Base-by-base conservation (phyloP, 805 yeast genomes). In the Jamesozyma piceae region DNA sequence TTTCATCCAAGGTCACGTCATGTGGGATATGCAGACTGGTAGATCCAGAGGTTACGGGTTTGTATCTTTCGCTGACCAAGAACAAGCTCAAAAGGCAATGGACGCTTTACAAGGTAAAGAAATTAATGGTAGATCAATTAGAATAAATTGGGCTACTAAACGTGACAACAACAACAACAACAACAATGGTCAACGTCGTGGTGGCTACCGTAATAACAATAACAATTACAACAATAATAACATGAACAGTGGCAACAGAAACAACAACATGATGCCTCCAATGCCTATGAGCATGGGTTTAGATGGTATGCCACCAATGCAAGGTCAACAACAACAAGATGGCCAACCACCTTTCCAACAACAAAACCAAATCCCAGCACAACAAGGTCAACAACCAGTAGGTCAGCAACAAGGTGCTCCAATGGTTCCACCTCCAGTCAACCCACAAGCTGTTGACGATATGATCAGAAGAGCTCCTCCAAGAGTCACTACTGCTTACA, bases 11-110 rank as follows among this genome's bases (percentile, higher is more conserved):
- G 95, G 95, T 11, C 88, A 87, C 52, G 95, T 87, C 27, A 88
- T 87, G 95, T 87, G 96, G 95, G 95, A 88, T 60, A 85, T 86
- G 94, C 89, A 84, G 60, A 82, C 92, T 21, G 92, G 94, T 35
- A 72, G 95, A 58, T 85, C 95, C 2, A 72, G 95, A 64, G 95
- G 95, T 30, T 87, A 87, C 57, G 95, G 96, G 2, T 87, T 88
- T 62, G 92, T 86, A 11, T 80, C 90, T 1, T 88, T 88, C 55
- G 62, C 67, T 22, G 74, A 72, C 21, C 75, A 72, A 48, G 63
- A 67, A 17, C 90, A 85, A 49, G 95, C 95, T 2, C 86, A 82
- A 53, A 62, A 60, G 40, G 94, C 94, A 24, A 66, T 85, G 49
- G 72, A 71, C 43, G 64, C 79, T 24, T 84, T 81, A 86, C 82